Evolutionary conservation across 2,329 filamentous ascomycete species (phyloP), one percentile per base, ranked within the genome.

Genomic region (Fusarium nelsonii): DNA sequence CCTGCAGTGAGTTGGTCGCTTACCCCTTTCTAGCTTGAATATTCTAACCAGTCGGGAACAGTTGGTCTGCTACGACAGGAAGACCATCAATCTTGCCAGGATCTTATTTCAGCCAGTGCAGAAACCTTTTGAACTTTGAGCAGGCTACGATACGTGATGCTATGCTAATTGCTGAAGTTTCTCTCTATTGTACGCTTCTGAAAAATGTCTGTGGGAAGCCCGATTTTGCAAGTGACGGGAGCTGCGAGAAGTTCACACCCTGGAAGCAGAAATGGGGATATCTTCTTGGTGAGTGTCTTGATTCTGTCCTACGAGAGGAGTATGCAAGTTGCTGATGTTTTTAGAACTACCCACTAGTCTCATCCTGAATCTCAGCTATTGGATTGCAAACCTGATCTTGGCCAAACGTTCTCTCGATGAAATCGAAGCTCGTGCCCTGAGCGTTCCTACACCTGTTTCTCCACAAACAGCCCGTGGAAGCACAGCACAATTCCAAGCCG

Each of bases 51-150:
- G 1, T 15, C 12, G 4, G 20, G 15, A 18, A 46, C 33, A 81
- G 80, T 41, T 82, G 80, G 80, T 77, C 80, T 6, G 79, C 78
- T 4, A 81, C 79, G 8, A 82, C 79, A 12, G 79, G 80, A 1
- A 73, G 80, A 18, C 79, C 79, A 6, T 79, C 80, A 1, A 78
- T 79, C 18, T 76, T 82, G 20, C 79, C 80, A 2, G 68, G 62
- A 3, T 72, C 74, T 7, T 81, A 82, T 48, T 72, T 82, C n/a
- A 73, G 77, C 16, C 80, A 81, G 50, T 82, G 80, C 39, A 78
- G 81, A 26, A 77, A 78, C 34, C 63, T 82, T 6, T 76, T 81
- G 14, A 80, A 74, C 48, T 81, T 82, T 55, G 79, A 80, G 45
- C 77, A 80, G 44, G 78, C 79, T 5, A 81, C 80, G 4, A 81